Conservation (phyloP, 2,329 filamentous ascomycete genomes). For the Gaeumannomyces tritici region DNA sequence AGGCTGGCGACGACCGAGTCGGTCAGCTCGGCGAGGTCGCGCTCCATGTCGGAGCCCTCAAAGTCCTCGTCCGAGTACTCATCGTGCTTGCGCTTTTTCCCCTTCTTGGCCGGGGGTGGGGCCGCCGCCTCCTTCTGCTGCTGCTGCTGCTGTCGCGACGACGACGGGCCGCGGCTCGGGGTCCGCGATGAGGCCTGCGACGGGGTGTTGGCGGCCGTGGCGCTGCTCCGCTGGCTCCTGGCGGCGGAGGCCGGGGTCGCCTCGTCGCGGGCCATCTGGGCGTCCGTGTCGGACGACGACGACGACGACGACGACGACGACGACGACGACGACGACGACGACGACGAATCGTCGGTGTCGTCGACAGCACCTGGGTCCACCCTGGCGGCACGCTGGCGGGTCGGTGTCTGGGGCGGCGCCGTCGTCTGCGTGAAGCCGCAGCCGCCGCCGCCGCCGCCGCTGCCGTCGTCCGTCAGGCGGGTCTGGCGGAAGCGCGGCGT, state of each 20-base stretch:
- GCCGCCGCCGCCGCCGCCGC: neutral
- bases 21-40: neutral
- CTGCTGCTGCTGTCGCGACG: neutral
- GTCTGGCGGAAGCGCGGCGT: constrained; percentile 3
- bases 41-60: constrained; percentile 1
- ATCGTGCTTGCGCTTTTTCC: constrained; percentile 1
- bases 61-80: constrained; percentile 2
- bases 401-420: neutral
- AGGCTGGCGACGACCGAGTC: neutral
- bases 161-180: neutral
- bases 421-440: neutral
- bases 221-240: neutral
- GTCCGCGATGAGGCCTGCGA: neutral
- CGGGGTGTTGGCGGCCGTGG: neutral
- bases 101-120: no score
- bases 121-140: no score
- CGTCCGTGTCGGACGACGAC: neutral
- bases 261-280: constrained; percentile 1
- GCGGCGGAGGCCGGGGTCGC: neutral
- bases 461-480: neutral
- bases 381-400: neutral
- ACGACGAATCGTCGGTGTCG: neutral
- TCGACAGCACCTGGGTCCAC: neutral
- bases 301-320: neutral
- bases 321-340: neutral